Evolutionary conservation across 345 rosid genomes (phyloP), one percentile per base, ranked within the genome.

Genomic region (Carallia pectinifolia): DNA sequence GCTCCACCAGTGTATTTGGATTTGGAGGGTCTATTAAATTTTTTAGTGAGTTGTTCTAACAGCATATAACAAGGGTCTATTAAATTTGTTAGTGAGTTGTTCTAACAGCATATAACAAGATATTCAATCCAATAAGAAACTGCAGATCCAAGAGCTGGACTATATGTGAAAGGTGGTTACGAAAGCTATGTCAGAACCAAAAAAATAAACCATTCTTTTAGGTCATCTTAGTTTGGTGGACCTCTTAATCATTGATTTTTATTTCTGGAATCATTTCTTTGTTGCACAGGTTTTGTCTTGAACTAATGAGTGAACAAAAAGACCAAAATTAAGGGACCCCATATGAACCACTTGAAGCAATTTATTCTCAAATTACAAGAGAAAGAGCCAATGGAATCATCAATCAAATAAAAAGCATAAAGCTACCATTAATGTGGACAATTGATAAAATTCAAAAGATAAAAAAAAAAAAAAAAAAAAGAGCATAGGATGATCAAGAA

Each of bases 231-330:
- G 47, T n/a, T 33, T n/a, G 33, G n/a, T 31, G 61, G 48, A 31
- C 39, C 52, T 62, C 37, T 61, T 61, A 36, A 71, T 65, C 62
- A 48, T 79, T 69, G 53, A 38, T 44, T 29, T 62, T 56, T 47
- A 27, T 75, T 58, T 53, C 50, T 50, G 47, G 53, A 56, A 37
- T 60, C 56, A 2, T 47, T 54, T 67, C 23, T 38, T 59, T 18
- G 64, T 38, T 38, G 58, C 64, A 62, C 38, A 60, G 65, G 39
- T 12, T 70, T 67, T 70, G 81, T 71, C 76, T 37, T 23, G 52
- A 65, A 70, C 70, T 31, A 7, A 47, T 8, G 50, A 70, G n/a
- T 55, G 2, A 58, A 76, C 76, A 70, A 73, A 73, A 50, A 37
- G 39, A 47, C 52, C 64, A 29, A 60, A 71, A 38, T 33, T 31